phyloP scores from a whole-genome alignment of 2,329 filamentous ascomycete species.

The Atkinsonella hypoxylon region DNA sequence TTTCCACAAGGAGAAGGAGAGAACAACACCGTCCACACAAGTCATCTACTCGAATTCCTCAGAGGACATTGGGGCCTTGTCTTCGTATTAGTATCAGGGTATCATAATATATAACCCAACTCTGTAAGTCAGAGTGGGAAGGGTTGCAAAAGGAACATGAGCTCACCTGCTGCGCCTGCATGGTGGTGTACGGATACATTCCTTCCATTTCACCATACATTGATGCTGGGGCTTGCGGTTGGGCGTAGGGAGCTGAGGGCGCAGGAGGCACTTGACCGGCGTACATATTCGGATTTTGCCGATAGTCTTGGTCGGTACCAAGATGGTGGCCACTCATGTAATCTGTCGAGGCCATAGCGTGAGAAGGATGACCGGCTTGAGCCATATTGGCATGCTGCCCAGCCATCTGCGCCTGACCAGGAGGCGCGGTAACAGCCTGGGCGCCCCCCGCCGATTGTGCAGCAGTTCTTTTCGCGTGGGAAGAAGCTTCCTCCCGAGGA shows the following conservation, averaged over 20 bases:
- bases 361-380: conserved; percentile 42
- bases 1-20: not conserved
- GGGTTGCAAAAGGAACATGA: not conserved
- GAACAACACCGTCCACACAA: not conserved
- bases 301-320: conserved; percentile 64
- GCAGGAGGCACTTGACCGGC: conserved; percentile 65
- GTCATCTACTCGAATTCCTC: conserved; percentile 32
- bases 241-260: conserved; percentile 60
- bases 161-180: conserved; percentile 73
- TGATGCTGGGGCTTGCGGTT: conserved; percentile 50
- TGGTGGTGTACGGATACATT: conserved; percentile 74
- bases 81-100: not conserved
- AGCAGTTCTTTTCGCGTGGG: conserved; percentile 66
- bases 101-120: not conserved
- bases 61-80: conserved; percentile 30
- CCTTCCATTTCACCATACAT: conserved; percentile 75
- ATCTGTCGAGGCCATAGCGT: conserved; percentile 47
- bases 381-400: conserved; percentile 37
- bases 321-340: conserved; percentile 55
- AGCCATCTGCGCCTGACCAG: conserved; percentile 39
- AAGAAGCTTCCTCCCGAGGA: conserved; percentile 81
- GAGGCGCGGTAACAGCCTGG: conserved; percentile 34
- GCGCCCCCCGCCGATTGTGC: conserved; percentile 33
- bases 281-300: conserved; percentile 71
- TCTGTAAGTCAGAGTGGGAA: not conserved